Conservation (phyloP, 169 alveolate species). For the Fabrea salina region DNA sequence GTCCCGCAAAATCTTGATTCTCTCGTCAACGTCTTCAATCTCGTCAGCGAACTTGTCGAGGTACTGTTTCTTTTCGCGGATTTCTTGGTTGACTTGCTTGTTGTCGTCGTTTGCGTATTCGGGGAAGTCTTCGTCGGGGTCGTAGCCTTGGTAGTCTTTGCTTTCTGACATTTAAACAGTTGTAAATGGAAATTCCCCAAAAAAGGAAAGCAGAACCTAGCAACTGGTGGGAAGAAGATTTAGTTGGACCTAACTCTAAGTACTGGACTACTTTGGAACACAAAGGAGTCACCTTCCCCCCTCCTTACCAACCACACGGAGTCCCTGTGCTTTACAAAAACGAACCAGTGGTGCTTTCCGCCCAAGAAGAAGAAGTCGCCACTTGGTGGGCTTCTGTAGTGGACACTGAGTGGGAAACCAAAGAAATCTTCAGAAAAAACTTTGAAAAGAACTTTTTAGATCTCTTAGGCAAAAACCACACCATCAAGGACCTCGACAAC, state of each 20-base stretch:
- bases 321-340: conserved; percentile 84
- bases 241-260: conserved; percentile 41
- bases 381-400: conserved; percentile 94
- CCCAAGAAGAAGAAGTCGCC: conserved; percentile 97
- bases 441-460: conserved; percentile 84
- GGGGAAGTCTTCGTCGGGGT: conserved; percentile 58
- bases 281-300: conserved; percentile 78
- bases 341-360: conserved; percentile 79
- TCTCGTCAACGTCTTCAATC: conserved; percentile 84
- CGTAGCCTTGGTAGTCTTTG: not conserved
- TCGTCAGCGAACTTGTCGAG: conserved; percentile 64
- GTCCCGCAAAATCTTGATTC: conserved; percentile 77
- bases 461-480: conserved; percentile 70
- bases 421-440: conserved; percentile 88
- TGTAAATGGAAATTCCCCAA: no score
- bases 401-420: conserved; percentile 91
- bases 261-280: conserved; percentile 82
- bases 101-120: conserved; percentile 86
- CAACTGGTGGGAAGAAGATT: conserved; percentile 48
- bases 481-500: conserved; percentile 73
- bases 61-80: conserved; percentile 62
- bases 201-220: conserved; percentile 32
- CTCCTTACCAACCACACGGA: conserved; percentile 69
- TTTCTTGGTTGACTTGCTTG: conserved; percentile 79
- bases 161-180: conserved; percentile 19